Base-by-base conservation (phyloP, 176 grass and related monocot species). In the Eleusine indica region DNA sequence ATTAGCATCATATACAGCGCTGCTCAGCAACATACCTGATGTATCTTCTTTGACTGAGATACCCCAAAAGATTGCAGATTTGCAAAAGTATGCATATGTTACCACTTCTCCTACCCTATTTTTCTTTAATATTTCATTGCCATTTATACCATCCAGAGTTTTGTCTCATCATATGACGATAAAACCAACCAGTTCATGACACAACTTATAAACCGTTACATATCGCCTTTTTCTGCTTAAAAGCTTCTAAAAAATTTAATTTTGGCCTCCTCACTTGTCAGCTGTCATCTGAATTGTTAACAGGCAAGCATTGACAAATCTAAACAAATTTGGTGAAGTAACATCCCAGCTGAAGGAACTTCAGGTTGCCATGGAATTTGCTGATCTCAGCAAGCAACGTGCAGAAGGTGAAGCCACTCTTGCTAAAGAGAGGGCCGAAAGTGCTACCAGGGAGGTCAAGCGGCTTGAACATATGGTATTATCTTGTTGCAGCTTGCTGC, bases 11-110 rank as follows among this genome's bases (percentile, higher is more conserved):
- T 98, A 87, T 85, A 98, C 88, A 87, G 40, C 73, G 63, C 80
- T 98, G 83, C 89, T 98, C 46, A 88, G 85, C 8, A 87, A 89
- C 82, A 91, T 98, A 83, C 93, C 96, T 81, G 91, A 98, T 91
- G 89, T 95, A 30, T 90, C 87, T 56, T 93, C 70, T 89, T 90
- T 83, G 82, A 76, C 73, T 19, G 93, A 94, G 89, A 94, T 97
- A 94, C 94, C 94, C 62, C 84, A 86, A 73, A 97, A 94, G 86
- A 84, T 98, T 70, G 85, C 93, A 17, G 91, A 87, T 74, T 80
- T 94, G 68, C 93, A 93, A 67, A 94, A 80, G 93, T 95, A 80
- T 32, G 83, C 86, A 65, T 76, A 64, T 22, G 51, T 81, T 43
- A 70, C 72, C 70, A 80, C 62, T 76, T 30, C 53, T 62, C 49